Conservation (phyloP, 176 grass and related monocot species). For the Luzula sylvatica region DNA sequence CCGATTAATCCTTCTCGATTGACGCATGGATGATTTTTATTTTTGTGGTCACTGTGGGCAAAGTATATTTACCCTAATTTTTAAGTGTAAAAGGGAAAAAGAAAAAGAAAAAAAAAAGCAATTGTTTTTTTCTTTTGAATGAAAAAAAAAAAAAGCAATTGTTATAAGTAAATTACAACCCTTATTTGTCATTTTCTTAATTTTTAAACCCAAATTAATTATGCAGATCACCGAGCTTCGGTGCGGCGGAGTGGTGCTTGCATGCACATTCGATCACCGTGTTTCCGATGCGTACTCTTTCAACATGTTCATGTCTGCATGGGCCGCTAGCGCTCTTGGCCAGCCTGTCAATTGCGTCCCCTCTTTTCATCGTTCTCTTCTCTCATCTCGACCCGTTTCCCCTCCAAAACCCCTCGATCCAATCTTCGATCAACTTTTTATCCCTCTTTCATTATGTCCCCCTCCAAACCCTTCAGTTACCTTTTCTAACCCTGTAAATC, state of each 20-base stretch:
- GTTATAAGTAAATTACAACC: background rate
- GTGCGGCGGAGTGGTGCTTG: slow-evolving; percentile 25
- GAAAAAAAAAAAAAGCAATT: too few species aligned
- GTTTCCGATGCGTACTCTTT: slow-evolving; percentile 38
- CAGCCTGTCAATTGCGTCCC: slow-evolving; percentile 7
- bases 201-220: background rate
- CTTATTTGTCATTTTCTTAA: background rate
- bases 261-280: slow-evolving; percentile 40
- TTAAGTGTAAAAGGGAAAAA: background rate
- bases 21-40: too few species aligned
- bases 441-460: slow-evolving; percentile 19
- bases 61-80: background rate
- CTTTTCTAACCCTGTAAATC: slow-evolving; percentile 12
- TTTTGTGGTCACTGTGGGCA: too few species aligned
- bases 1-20: too few species aligned
- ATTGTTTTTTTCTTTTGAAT: too few species aligned
- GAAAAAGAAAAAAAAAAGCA: background rate
- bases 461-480: slow-evolving; percentile 4
- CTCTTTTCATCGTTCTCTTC: slow-evolving; percentile 37
- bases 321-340: slow-evolving; percentile 22
- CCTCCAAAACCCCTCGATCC: slow-evolving; percentile 16
- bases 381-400: slow-evolving; percentile 22
- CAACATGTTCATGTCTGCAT: slow-evolving; percentile 37
- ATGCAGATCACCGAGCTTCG: slow-evolving; percentile 29
- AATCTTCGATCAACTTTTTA: slow-evolving; percentile 26